These are phyloP conservation scores for Scedosporium apiospermum DNA, from an alignment of 2,329 filamentous ascomycete genomes.

Conservation along the genomic window DNA sequence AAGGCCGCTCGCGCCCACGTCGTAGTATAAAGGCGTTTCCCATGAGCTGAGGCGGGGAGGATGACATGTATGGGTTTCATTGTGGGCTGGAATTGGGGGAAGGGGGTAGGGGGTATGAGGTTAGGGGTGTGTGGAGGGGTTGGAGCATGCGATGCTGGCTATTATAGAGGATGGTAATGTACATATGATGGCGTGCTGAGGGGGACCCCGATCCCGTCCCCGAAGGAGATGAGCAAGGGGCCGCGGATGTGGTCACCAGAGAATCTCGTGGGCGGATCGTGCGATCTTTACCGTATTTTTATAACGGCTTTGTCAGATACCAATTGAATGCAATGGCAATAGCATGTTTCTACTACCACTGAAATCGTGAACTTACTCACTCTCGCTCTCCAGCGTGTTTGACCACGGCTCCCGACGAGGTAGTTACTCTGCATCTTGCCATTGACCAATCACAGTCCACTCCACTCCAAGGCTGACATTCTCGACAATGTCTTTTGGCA, in stretches of 20 bases:
- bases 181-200: neutral
- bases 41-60: neutral
- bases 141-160: neutral
- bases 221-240: neutral
- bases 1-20: neutral
- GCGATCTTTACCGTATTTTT: neutral
- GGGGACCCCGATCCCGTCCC: neutral
- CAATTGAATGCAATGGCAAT: slow-evolving; percentile 4
- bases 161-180: neutral
- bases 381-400: too few species aligned
- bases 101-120: neutral
- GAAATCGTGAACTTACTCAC: neutral
- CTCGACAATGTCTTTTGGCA: too few species aligned
- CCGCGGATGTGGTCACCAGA: neutral
- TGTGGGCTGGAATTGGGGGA: neutral
- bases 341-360: neutral
- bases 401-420: too few species aligned
- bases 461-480: too few species aligned
- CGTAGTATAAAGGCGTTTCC: neutral
- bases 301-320: slow-evolving; percentile 6
- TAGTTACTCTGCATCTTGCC: too few species aligned
- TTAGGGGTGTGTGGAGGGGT: neutral
- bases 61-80: neutral
- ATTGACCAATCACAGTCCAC: too few species aligned
- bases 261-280: neutral